Evolutionary conservation across 192 early-diverging fungal species (phyloP).

Genomic region (Dissophora ornata): DNA sequence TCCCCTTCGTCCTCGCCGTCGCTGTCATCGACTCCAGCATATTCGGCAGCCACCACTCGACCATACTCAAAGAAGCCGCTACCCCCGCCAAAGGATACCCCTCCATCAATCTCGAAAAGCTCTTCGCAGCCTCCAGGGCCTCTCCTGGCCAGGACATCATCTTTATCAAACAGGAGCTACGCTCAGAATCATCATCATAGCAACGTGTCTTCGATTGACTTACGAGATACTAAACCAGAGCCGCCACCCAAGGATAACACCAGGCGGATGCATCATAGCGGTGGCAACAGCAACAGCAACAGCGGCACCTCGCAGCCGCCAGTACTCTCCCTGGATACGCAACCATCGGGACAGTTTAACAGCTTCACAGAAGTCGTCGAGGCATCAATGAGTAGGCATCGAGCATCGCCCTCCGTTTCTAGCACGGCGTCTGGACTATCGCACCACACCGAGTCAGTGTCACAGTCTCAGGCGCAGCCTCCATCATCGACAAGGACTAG

Average conservation of each 20-base stretch:
- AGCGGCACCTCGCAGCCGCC: slow-evolving; percentile 14
- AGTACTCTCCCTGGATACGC: slow-evolving; percentile 26
- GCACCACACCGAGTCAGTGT: neutral
- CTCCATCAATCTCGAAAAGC: neutral
- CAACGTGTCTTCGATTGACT: slow-evolving; percentile 6
- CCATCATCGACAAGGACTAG: slow-evolving; percentile 7
- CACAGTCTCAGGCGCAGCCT: neutral
- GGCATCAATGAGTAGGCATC: slow-evolving; percentile 22
- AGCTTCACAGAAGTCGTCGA: slow-evolving; percentile 37
- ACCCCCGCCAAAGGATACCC: slow-evolving; percentile 29
- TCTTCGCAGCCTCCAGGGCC: neutral
- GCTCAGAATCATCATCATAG: neutral
- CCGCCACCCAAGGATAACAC: slow-evolving; percentile 37
- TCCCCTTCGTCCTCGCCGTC: slow-evolving; percentile 11
- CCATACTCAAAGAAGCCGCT: slow-evolving; percentile 38
- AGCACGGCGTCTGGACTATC: slow-evolving; percentile 6
- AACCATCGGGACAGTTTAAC: slow-evolving; percentile 9
- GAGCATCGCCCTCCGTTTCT: slow-evolving; percentile 1
- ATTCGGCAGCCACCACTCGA: slow-evolving; percentile 19
- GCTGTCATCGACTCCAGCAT: neutral
- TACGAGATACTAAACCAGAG: slow-evolving; percentile 22
- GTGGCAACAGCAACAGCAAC: neutral
- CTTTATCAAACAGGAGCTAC: slow-evolving; percentile 1
- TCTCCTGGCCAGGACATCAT: neutral
- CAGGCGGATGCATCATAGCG: slow-evolving; percentile 5